Conservation (phyloP, 495 filamentous ascomycete genomes). For the Clavariopsis aquatica region DNA sequence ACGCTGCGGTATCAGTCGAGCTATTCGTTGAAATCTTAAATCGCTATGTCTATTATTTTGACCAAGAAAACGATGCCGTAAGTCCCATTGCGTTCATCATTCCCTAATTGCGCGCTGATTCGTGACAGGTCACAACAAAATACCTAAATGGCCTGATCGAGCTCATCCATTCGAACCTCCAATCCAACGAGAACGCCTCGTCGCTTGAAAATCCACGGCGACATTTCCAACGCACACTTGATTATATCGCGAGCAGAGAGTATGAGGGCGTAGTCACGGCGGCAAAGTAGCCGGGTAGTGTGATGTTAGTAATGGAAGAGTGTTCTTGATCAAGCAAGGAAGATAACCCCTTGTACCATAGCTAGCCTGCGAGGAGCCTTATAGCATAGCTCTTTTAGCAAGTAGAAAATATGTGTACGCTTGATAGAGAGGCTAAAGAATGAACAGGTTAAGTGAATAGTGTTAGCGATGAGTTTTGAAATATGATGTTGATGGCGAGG, state of each 20-base stretch:
- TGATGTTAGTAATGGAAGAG: neutral
- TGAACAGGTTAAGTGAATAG: too few species aligned
- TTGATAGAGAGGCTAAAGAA: neutral
- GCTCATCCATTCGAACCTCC: constrained; percentile 93
- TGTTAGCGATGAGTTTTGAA: too few species aligned
- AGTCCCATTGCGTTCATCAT: constrained; percentile 40
- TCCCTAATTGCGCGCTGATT: neutral
- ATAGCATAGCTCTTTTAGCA: neutral
- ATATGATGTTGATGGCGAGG: too few species aligned
- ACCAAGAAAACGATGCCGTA: constrained; percentile 97
- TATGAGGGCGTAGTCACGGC: constrained; percentile 88
- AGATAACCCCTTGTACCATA: neutral
- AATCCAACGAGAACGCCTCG: constrained; percentile 77
- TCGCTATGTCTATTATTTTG: constrained; percentile 98
- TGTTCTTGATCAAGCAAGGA: neutral
- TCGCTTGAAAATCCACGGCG: constrained; percentile 80
- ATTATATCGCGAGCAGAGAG: constrained; percentile 85
- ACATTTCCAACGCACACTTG: constrained; percentile 91
- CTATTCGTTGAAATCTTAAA: constrained; percentile 98
- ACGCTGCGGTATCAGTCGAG: constrained; percentile 96
- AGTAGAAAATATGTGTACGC: neutral
- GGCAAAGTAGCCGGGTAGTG: constrained; percentile 52
- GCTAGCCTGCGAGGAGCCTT: constrained; percentile 1
- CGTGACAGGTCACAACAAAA: constrained; percentile 80
- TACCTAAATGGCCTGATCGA: constrained; percentile 98